Evolutionary conservation across 208 protist species (phyloP).

Genomic region (Novymonas esmeraldas): DNA sequence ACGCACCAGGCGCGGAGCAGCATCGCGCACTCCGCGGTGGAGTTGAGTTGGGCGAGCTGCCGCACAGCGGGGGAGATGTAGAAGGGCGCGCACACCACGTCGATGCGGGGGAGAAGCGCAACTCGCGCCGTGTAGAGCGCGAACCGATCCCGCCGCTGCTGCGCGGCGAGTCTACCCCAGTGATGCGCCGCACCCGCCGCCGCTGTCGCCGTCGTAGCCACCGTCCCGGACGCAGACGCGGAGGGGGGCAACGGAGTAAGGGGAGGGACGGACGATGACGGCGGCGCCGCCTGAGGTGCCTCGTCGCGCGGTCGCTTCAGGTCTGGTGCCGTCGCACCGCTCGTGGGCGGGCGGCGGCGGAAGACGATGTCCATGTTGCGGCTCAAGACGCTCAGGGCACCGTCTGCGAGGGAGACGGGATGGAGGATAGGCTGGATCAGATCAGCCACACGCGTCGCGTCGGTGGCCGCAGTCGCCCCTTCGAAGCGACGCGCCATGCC

Average conservation of each 20-base stretch:
- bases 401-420: constrained; percentile 49
- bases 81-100: constrained; percentile 23
- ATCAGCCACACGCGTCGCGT: too few species aligned
- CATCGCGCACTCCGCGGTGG: constrained; percentile 61
- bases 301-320: constrained; percentile 14
- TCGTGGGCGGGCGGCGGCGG: constrained; percentile 23
- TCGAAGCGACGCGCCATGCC: constrained; percentile 10
- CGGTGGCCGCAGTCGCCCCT: not conserved
- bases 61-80: constrained; percentile 65
- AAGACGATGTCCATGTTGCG: constrained; percentile 50
- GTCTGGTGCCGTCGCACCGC: not conserved
- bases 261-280: not conserved
- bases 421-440: constrained; percentile 22
- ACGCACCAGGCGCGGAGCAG: constrained; percentile 50
- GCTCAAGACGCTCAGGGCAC: constrained; percentile 41
- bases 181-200: not conserved
- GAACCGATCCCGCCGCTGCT: constrained; percentile 55
- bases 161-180: constrained; percentile 15
- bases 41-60: constrained; percentile 51
- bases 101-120: constrained; percentile 50
- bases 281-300: not conserved
- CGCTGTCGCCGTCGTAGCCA: too few species aligned
- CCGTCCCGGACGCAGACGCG: constrained; percentile 2
- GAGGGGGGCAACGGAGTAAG: not conserved
- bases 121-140: constrained; percentile 58